Evolutionary conservation across 257 asterid species (phyloP).

Genomic region (Primulina tabacum): DNA sequence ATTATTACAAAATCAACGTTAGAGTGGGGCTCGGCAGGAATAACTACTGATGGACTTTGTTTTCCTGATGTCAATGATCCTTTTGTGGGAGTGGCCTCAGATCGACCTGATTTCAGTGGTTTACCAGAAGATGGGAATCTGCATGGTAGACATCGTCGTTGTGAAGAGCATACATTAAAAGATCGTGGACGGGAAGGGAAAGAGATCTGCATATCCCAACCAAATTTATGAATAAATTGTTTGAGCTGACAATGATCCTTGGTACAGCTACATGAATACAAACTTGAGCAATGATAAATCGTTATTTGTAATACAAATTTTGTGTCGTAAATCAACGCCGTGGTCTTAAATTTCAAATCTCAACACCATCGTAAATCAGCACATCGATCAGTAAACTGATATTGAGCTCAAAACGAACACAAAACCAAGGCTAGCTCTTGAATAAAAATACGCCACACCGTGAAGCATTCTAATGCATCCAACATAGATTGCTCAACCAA

Average conservation of each 20-base stretch:
- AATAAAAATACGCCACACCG: not conserved
- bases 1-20: conserved; percentile 53
- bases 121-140: not conserved
- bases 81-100: conserved; percentile 73
- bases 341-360: too few species aligned
- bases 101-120: conserved; percentile 27
- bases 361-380: too few species aligned
- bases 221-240: not conserved
- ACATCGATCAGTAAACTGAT: not conserved
- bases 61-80: conserved; percentile 51
- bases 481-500: conserved; percentile 11
- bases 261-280: not conserved
- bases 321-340: not conserved
- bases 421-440: not conserved
- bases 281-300: not conserved
- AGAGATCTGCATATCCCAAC: not conserved
- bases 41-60: conserved; percentile 35
- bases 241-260: not conserved
- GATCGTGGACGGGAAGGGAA: not conserved
- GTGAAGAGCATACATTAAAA: not conserved
- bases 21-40: conserved; percentile 49
- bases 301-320: not conserved
- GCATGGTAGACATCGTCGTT: not conserved
- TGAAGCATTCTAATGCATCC: conserved; percentile 8
- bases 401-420: conserved; percentile 8